These are phyloP conservation scores for Russula brevipes DNA, from an alignment of 768 basidiomycete genomes.

Conservation along the genomic window DNA sequence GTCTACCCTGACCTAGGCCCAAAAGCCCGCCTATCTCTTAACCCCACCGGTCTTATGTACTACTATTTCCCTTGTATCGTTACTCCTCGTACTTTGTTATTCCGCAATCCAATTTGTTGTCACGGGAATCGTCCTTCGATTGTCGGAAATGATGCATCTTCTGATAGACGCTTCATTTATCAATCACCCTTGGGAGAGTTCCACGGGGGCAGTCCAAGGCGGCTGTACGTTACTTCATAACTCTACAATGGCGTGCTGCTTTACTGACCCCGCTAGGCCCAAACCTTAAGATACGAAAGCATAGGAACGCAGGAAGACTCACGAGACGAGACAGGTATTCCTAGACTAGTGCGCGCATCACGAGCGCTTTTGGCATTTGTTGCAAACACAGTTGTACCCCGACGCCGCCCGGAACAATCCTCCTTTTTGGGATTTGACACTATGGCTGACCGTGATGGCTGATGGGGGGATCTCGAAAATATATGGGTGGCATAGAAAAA, in stretches of 20 bases:
- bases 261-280: background rate
- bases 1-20: background rate
- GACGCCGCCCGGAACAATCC: too few species aligned
- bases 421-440: too few species aligned
- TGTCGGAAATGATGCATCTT: background rate
- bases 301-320: background rate
- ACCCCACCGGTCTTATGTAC: background rate
- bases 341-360: too few species aligned
- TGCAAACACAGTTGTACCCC: too few species aligned
- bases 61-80: constrained; percentile 1
- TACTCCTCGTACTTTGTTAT: constrained; percentile 7
- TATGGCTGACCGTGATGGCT: too few species aligned
- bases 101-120: constrained; percentile 13
- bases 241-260: background rate
- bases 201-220: background rate
- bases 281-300: background rate
- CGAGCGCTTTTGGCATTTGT: too few species aligned
- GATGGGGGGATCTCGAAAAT: too few species aligned
- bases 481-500: too few species aligned
- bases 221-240: background rate
- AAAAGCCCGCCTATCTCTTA: background rate
- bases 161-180: background rate
- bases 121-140: background rate
- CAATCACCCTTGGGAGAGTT: background rate
- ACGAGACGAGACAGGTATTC: too few species aligned